Evolutionary conservation across 495 filamentous ascomycete species (phyloP), one percentile per base, ranked within the genome.

Genomic region (Pseudevernia furfuracea): DNA sequence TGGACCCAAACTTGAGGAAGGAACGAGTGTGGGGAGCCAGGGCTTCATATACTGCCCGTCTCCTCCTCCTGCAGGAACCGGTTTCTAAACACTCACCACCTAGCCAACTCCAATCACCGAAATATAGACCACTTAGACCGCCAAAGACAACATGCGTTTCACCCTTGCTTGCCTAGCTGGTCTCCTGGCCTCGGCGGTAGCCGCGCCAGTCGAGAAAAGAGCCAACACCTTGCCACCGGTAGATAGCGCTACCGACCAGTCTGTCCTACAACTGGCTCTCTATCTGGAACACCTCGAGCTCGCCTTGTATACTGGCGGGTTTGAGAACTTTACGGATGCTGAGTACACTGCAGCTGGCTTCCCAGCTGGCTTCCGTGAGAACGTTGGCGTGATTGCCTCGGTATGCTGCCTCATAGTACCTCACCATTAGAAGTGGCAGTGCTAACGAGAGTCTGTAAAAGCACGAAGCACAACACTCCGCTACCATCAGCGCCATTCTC

Each of bases 231-330:
- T 70, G 60, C 66, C 68, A 52, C 63, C 68, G 8, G 64, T 69
- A 21, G 53, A 64, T 53, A 68, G 67, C 56, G 61, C 62, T 19
- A 63, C 38, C 3, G 69, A 72, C 38, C 60, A 60, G 44, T 60
- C 48, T 9, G 67, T 72, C 48, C 56, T 68, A 9, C 68, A 73
- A 49, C 43, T 73, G 41, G 71, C 71, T 25, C 67, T 70, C 28
- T 73, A 72, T 58, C 62, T 73, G n/a, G 71, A 71, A 52, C 64
- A 71, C 55, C 65, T 72, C 14, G 71, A 73, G 55, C 38, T 67
- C 11, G 55, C 44, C 36, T 52, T 73, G 12, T 73, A 71, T 62
- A 68, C 69, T 37, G 68, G 70, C 36, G 70, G 69, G 0, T 71
- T 44, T 39, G 64, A 67, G 11, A 71, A 68, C 39, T 71, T 73